Evolutionary conservation across 176 grass and related monocot genomes (phyloP).

Genomic region (Cocos nucifera): DNA sequence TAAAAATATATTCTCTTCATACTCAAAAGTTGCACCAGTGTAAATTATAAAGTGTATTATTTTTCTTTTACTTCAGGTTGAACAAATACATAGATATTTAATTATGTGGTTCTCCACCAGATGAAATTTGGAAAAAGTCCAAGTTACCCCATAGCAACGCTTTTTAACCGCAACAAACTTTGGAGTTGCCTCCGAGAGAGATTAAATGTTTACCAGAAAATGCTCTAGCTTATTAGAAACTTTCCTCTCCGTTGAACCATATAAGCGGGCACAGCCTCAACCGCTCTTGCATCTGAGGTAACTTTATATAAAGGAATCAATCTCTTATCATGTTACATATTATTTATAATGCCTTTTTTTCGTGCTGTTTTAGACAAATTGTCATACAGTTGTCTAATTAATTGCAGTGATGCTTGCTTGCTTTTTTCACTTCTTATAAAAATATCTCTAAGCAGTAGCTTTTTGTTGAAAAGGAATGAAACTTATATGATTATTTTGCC

Average conservation of each 20-base stretch:
- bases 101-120: conserved; percentile 82
- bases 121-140: conserved; percentile 54
- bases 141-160: conserved; percentile 41
- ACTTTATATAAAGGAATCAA: conserved; percentile 1
- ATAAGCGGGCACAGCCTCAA: conserved; percentile 53
- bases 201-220: conserved; percentile 30
- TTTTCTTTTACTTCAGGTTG: conserved; percentile 26
- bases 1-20: too few species aligned
- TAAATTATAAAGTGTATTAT: too few species aligned
- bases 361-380: too few species aligned
- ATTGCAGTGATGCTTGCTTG: too few species aligned
- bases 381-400: too few species aligned
- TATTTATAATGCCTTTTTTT: neutral
- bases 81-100: conserved; percentile 98
- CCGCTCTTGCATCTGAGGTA: conserved; percentile 62
- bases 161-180: conserved; percentile 56
- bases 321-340: neutral
- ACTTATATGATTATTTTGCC: too few species aligned
- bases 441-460: too few species aligned
- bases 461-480: too few species aligned
- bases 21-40: too few species aligned
- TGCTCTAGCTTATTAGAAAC: conserved; percentile 42
- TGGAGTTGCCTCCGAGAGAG: conserved; percentile 39
- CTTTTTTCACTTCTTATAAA: too few species aligned
- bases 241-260: conserved; percentile 64